These are phyloP conservation scores for Zychaea mexicana DNA, from an alignment of 371 early-diverging fungal species.

Conservation along the genomic window DNA sequence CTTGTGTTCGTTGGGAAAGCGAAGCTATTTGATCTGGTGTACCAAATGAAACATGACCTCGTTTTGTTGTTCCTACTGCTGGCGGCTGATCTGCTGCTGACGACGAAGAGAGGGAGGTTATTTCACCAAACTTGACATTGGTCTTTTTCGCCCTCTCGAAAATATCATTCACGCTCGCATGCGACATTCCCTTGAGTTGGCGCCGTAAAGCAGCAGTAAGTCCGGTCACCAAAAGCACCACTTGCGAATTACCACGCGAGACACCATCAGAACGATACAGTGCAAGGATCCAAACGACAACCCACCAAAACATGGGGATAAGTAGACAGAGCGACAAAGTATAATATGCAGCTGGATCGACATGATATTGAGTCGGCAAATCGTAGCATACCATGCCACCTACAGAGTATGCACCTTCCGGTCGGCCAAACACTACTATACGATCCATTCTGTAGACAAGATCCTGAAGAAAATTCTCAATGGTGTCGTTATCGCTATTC, in stretches of 20 bases:
- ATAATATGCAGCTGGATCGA: constrained; percentile 2
- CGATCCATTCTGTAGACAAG: not conserved
- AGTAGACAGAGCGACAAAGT: not conserved
- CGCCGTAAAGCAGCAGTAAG: constrained; percentile 11
- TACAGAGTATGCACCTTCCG: not conserved
- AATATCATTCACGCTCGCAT: constrained; percentile 5
- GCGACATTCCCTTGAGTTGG: constrained; percentile 13
- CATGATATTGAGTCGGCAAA: not conserved
- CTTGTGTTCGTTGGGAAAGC: not conserved
- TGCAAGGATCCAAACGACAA: constrained; percentile 10
- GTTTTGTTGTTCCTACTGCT: not conserved
- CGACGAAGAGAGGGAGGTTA: too few species aligned
- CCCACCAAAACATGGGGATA: constrained; percentile 17
- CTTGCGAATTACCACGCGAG: constrained; percentile 18
- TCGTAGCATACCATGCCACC: not conserved
- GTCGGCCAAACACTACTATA: not conserved
- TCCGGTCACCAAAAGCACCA: constrained; percentile 15
- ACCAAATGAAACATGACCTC: not conserved
- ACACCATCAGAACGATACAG: constrained; percentile 16
- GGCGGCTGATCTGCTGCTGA: too few species aligned
- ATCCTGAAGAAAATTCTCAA: not conserved
- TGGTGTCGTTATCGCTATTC: not conserved
- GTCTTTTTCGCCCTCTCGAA: constrained; percentile 1
- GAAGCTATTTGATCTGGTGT: not conserved
- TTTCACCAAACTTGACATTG: constrained; percentile 11